Base-by-base conservation (phyloP, 495 filamentous ascomycete genomes). In the Filosporella fistucella region DNA sequence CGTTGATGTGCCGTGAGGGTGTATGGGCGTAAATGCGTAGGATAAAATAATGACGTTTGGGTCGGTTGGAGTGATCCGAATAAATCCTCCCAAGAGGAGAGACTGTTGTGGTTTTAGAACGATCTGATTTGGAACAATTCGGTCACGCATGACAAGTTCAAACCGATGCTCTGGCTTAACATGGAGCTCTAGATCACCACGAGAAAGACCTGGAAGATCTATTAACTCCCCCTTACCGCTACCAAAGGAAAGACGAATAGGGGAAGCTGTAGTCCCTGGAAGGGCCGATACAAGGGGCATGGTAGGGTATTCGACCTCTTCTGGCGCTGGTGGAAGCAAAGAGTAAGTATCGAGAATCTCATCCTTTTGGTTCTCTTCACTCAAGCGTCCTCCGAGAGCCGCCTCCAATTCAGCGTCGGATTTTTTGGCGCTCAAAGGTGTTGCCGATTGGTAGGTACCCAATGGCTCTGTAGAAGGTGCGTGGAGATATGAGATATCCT, bases 201-300 rank as follows among this genome's bases (percentile, higher is more conserved):
- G 82, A 16, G 84, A 74, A 12, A 99, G 69, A 9, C 93, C 93
- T 0, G 93, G 93, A 11, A 99, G 77, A 59, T 95, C 93, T 57
- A 99, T 87, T n/a, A 99, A 67, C 58, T 99, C 93, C 40, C 93
- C 91, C 54, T 78, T 83, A 9, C 85, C 84, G 48, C 77, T 79
- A 35, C 89, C 89, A 57, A 91, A 97, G 7, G 88, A 84, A 38
- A 95, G 74, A 16, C 93, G 81, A 54, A 99, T 96, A 0, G 93
- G 93, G 0, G 89, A 91, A 1, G 89, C 93, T 0, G 93, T 99
- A 0, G 93, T 99, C 1, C 93, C 93, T 1, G 93, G 89, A 17
- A 98, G 69, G 8, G 86, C 73, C 1, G 90, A 96, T 16, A 95
- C 80, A 9, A 90, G 61, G 2, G 91, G 91, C 74, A 95, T 87